Conservation (phyloP, 2,329 filamentous ascomycete genomes). For the Trichoderma sp. region DNA sequence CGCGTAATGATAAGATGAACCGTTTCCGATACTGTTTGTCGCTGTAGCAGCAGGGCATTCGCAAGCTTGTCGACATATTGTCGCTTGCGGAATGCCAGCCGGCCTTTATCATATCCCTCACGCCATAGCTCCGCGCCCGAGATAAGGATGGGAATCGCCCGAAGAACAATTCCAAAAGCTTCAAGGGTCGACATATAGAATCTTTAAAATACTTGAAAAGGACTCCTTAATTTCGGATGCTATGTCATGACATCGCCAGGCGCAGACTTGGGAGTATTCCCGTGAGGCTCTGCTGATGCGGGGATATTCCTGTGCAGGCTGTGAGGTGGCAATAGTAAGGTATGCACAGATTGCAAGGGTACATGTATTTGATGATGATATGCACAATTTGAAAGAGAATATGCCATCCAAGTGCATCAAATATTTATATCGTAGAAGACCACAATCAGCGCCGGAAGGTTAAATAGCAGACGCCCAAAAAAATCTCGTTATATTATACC, state of each 20-base stretch:
- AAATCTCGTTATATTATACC: not conserved
- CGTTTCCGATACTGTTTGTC: not conserved
- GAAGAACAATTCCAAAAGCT: not conserved
- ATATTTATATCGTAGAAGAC: not conserved
- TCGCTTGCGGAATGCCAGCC: constrained; percentile 4
- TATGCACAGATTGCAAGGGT: not conserved
- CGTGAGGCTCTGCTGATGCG: not conserved
- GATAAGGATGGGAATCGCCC: constrained; percentile 10
- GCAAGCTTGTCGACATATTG: constrained; percentile 7
- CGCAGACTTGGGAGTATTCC: not conserved
- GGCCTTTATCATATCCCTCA: not conserved
- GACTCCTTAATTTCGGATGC: not conserved
- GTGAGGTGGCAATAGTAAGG: not conserved
- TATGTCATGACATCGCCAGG: not conserved
- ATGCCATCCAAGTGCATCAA: not conserved
- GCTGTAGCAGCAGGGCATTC: constrained; percentile 8
- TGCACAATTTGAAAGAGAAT: not conserved
- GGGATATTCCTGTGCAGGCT: not conserved
- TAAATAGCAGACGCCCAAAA: not conserved
- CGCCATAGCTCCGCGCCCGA: not conserved
- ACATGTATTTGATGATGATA: not conserved
- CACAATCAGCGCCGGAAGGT: not conserved
- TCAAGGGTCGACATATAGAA: constrained; percentile 11
- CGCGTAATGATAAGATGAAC: not conserved
- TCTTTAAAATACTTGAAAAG: not conserved